These are phyloP conservation scores for Rhodofomes roseus DNA, from an alignment of 1,284 basidiomycete species.

Conservation along the genomic window DNA sequence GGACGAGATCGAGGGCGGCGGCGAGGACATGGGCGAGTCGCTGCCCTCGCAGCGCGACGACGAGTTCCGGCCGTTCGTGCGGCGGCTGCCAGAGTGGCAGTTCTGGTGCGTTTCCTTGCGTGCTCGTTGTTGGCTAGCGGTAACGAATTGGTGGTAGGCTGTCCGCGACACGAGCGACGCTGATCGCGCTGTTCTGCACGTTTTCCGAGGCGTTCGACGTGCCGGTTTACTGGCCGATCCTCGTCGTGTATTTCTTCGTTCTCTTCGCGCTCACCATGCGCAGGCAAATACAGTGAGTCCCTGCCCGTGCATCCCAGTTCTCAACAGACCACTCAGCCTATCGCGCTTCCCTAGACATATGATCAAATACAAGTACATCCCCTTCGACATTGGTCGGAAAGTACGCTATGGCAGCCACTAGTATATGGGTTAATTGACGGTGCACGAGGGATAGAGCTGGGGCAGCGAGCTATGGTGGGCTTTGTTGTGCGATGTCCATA, in stretches of 20 bases:
- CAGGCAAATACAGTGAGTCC: slow-evolving; percentile 85
- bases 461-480: too few species aligned
- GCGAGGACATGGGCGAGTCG: slow-evolving; percentile 36
- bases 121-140: too few species aligned
- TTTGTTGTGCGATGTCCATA: not conserved
- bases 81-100: slow-evolving; percentile 94
- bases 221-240: slow-evolving; percentile 98
- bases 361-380: slow-evolving; percentile 97
- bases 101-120: slow-evolving; percentile 68
- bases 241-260: slow-evolving; percentile 89
- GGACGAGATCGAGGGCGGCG: slow-evolving; percentile 94
- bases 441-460: not conserved
- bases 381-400: slow-evolving; percentile 90
- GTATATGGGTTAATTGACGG: not conserved
- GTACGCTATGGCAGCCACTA: slow-evolving; percentile 57
- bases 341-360: slow-evolving; percentile 68
- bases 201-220: slow-evolving; percentile 85
- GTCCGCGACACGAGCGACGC: slow-evolving; percentile 85
- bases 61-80: slow-evolving; percentile 95
- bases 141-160: slow-evolving; percentile 53
- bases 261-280: slow-evolving; percentile 90
- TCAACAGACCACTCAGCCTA: not conserved
- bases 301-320: too few species aligned
- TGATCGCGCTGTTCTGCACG: slow-evolving; percentile 79
- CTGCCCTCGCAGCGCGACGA: slow-evolving; percentile 74